Evolutionary conservation across 2,329 filamentous ascomycete genomes (phyloP), one percentile per base, ranked within the genome.

Genomic region (Ascochyta fabae): DNA sequence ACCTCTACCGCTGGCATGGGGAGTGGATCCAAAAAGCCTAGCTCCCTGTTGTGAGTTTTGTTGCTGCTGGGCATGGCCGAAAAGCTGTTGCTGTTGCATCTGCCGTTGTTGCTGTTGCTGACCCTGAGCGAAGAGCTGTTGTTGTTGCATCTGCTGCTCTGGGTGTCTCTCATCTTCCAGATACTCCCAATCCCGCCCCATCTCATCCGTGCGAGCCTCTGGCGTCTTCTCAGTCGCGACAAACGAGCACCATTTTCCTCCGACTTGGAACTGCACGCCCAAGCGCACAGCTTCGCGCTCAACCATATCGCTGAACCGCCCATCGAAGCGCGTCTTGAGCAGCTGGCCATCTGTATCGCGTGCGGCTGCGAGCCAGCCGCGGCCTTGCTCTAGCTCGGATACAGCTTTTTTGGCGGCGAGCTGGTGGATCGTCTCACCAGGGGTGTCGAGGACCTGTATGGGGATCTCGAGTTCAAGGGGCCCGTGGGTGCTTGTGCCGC

Each of bases 221-320:
- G 27, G 48, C 3, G 29, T 58, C 8, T 79, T 76, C 58, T 87
- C 80, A 1, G 89, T 79, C 2, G 89, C 89, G 3, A 92, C 85
- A 59, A 92, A 92, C 0, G 88, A 90, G 65, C 86, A 89, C 83
- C 86, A 90, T 67, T 87, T 89, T 1, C 87, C 84, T 2, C 81
- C 84, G 8, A 92, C 83, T 64, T 90, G 87, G 65, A 85, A 90
- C 53, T 81, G 78, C 12, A 87, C 80, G 0, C 89, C 88, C 0
- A 92, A 77, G 0, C 84, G 78, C 1, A 91, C 86, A 8, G 83
- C 87, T 67, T 92, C 88, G 1, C 82, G 81, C 68, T 88, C 82
- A 0, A 87, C 83, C 66, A 91, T 80, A 42, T 86, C 82, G 12
- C 80, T 72, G 67, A 88, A 87, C 4, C 79, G 80, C 1, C 80